Evolutionary conservation across 208 protist genomes (phyloP).

Genomic region (Lotmaria passim): DNA sequence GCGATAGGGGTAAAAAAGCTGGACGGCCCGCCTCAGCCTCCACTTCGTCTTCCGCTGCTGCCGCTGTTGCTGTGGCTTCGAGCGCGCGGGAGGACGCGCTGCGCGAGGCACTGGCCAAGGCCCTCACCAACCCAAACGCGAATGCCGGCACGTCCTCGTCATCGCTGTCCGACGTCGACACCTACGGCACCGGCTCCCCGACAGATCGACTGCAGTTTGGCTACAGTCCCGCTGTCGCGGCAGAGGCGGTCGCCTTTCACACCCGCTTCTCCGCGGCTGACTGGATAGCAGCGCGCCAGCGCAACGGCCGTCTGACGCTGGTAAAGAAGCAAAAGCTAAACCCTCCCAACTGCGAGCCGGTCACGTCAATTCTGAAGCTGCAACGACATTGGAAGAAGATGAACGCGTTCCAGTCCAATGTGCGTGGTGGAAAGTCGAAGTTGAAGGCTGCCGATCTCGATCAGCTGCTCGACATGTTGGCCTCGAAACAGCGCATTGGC

Average conservation of each 20-base stretch:
- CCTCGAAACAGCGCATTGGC: slow-evolving; percentile 66
- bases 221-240: slow-evolving; percentile 69
- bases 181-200: slow-evolving; percentile 76
- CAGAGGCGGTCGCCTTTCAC: slow-evolving; percentile 86
- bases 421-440: slow-evolving; percentile 26
- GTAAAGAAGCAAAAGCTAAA: slow-evolving; percentile 59
- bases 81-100: slow-evolving; percentile 43
- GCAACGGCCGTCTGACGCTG: slow-evolving; percentile 36
- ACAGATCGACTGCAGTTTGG: slow-evolving; percentile 90
- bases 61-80: background rate
- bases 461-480: slow-evolving; percentile 73
- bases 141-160: background rate
- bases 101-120: slow-evolving; percentile 41
- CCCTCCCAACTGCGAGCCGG: slow-evolving; percentile 70
- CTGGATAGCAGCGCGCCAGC: slow-evolving; percentile 57
- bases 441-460: slow-evolving; percentile 53
- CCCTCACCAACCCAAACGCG: slow-evolving; percentile 28
- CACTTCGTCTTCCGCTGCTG: slow-evolving; percentile 4
- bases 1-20: slow-evolving; percentile 6
- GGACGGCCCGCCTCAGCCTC: background rate
- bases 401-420: slow-evolving; percentile 57
- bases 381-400: slow-evolving; percentile 73
- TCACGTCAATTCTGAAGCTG: slow-evolving; percentile 79
- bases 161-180: slow-evolving; percentile 35
- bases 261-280: slow-evolving; percentile 35